Conservation (phyloP, 2,329 filamentous ascomycete species). For the Phialophora tarda region DNA sequence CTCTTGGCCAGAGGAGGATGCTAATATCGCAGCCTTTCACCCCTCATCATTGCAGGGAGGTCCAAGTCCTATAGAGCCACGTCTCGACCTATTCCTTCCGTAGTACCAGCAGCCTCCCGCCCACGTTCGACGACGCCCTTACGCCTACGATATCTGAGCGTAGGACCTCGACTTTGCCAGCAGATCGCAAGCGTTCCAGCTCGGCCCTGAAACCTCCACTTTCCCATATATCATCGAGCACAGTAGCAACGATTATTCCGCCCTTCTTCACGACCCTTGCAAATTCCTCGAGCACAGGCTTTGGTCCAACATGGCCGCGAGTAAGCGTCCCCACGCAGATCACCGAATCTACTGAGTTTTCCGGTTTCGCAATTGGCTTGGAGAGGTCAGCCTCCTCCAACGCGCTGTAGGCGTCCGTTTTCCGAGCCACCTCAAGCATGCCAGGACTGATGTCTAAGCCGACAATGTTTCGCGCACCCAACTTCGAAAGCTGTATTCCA, state of each 20-base stretch:
- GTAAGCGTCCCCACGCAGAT: constrained; percentile 63
- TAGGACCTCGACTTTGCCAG: constrained; percentile 43
- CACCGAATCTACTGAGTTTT: constrained; percentile 57
- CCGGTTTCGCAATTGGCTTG: constrained; percentile 48
- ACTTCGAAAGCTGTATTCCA: constrained; percentile 53
- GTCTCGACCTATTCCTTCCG: constrained; percentile 16
- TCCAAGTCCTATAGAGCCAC: not conserved
- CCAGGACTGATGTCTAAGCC: constrained; percentile 60
- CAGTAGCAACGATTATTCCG: constrained; percentile 59
- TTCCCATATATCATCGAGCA: constrained; percentile 58
- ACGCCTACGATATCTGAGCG: constrained; percentile 22
- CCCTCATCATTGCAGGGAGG: not conserved
- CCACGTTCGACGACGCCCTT: constrained; percentile 12
- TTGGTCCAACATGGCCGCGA: constrained; percentile 60
- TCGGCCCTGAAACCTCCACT: constrained; percentile 56
- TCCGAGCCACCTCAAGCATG: constrained; percentile 61
- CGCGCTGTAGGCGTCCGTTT: constrained; percentile 55
- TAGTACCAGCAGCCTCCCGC: constrained; percentile 26
- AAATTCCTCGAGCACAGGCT: constrained; percentile 56
- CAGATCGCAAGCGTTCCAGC: constrained; percentile 48
- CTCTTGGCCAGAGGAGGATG: no score
- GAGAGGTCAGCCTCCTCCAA: constrained; percentile 57
- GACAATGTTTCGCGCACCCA: constrained; percentile 55
- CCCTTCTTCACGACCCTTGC: constrained; percentile 52
- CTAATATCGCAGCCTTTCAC: not conserved